phyloP scores from a whole-genome alignment of 1,284 basidiomycete species.

The Amylostereum areolatum region DNA sequence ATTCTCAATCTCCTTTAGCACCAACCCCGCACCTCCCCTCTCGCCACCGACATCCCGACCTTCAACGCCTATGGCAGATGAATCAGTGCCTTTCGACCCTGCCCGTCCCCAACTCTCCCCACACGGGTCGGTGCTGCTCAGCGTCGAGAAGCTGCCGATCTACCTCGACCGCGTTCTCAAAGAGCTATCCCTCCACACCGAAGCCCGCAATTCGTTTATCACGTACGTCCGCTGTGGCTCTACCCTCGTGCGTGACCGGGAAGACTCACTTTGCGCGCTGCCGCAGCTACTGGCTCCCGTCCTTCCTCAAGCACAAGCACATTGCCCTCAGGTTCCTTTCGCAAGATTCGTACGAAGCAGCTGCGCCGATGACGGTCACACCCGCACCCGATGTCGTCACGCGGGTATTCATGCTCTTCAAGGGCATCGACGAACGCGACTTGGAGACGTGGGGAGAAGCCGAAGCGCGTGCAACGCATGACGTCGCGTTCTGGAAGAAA shows the following conservation, averaged over 20 bases:
- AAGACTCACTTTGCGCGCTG: no score
- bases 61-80: no score
- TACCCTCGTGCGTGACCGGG: neutral
- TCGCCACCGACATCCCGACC: slow-evolving; percentile 4
- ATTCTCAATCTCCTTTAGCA: neutral
- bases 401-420: slow-evolving; percentile 42
- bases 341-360: slow-evolving; percentile 32
- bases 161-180: slow-evolving; percentile 31
- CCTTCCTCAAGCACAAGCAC: slow-evolving; percentile 30
- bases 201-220: slow-evolving; percentile 39
- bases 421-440: slow-evolving; percentile 24
- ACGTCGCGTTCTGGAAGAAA: slow-evolving; percentile 14
- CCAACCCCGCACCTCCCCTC: neutral
- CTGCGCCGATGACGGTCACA: slow-evolving; percentile 29
- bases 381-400: slow-evolving; percentile 37
- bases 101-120: slow-evolving; percentile 4
- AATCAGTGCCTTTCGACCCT: slow-evolving; percentile 7
- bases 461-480: slow-evolving; percentile 9
- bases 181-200: slow-evolving; percentile 30
- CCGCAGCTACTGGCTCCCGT: slow-evolving; percentile 36
- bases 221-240: slow-evolving; percentile 15
- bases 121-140: slow-evolving; percentile 24
- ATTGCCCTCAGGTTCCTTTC: slow-evolving; percentile 40
- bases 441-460: slow-evolving; percentile 17
- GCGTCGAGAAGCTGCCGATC: slow-evolving; percentile 17